Percentiles rank a stretch among this genome's conserved stretches.
phyloP scores from a whole-genome alignment of 2,329 filamentous ascomycete genomes.

The Cadophora malorum region DNA sequence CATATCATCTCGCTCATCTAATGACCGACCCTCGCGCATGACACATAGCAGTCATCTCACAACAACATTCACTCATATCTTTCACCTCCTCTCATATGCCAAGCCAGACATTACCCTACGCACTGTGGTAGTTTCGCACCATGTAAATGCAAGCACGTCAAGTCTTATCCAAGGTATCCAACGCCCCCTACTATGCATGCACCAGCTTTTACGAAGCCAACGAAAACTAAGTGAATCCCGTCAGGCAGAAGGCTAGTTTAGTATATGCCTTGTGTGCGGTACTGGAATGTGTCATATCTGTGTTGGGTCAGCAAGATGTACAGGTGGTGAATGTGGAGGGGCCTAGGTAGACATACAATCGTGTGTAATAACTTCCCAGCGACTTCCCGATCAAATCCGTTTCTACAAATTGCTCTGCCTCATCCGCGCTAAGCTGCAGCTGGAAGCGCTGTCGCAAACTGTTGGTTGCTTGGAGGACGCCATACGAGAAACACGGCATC shows the following conservation, averaged over 20 bases:
- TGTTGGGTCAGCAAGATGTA: conserved; percentile 1
- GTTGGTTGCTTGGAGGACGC: conserved; percentile 72
- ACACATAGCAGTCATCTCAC: not conserved
- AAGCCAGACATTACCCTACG: not conserved
- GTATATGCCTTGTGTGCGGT: conserved; percentile 87
- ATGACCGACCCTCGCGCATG: not conserved
- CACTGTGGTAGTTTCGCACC: not conserved
- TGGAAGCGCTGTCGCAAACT: conserved; percentile 78
- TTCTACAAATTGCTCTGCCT: conserved; percentile 82
- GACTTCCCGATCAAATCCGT: conserved; percentile 81
- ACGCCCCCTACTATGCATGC: conserved; percentile 34
- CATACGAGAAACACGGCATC: conserved; percentile 83
- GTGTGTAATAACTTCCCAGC: conserved; percentile 85
- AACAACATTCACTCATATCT: not conserved
- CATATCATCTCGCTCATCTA: conserved; percentile 9
- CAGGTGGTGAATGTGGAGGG: not conserved
- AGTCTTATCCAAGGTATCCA: conserved; percentile 32
- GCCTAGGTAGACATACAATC: conserved; percentile 63
- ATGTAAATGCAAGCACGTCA: conserved; percentile 23
- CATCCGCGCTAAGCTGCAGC: conserved; percentile 80
- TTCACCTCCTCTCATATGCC: conserved; percentile 1
- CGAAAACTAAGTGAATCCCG: not conserved
- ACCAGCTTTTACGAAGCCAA: conserved; percentile 22
- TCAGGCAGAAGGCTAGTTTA: conserved; percentile 48
- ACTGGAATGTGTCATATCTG: conserved; percentile 86